Conservation (phyloP, 306 rosid species). For the Sicyos edulis region DNA sequence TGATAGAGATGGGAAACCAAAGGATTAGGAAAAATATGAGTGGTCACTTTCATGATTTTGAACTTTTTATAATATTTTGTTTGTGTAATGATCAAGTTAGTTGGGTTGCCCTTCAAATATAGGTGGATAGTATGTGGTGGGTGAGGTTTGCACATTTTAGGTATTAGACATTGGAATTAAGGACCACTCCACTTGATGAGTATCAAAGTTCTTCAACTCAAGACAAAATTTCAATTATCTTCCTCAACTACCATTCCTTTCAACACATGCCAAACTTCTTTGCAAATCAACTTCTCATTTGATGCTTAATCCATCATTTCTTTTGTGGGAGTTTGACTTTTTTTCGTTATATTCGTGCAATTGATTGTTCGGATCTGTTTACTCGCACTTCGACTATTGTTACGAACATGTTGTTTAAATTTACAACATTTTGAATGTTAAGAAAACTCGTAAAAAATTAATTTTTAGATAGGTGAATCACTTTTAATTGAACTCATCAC, state of each 20-base stretch:
- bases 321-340: no score
- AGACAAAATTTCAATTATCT: conserved; percentile 3
- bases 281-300: not conserved
- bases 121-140: conserved; percentile 1
- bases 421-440: no score
- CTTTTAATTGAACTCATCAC: no score
- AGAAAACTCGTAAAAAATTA: no score
- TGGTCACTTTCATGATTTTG: conserved; percentile 10
- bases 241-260: conserved; percentile 18
- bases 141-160: not conserved
- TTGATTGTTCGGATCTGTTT: no score
- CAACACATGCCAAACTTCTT: not conserved
- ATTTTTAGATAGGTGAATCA: no score
- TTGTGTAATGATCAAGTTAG: not conserved
- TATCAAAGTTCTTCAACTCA: not conserved
- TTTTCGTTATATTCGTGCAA: no score
- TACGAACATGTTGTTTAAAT: no score
- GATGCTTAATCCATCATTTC: not conserved
- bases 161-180: not conserved
- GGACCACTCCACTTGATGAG: conserved; percentile 15
- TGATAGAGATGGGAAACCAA: not conserved
- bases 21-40: not conserved
- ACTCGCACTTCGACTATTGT: no score
- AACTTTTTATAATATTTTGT: not conserved
- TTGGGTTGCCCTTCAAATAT: conserved; percentile 5